Evolutionary conservation across 2,329 filamentous ascomycete species (phyloP).

Genomic region (Fusarium pseudograminearum): DNA sequence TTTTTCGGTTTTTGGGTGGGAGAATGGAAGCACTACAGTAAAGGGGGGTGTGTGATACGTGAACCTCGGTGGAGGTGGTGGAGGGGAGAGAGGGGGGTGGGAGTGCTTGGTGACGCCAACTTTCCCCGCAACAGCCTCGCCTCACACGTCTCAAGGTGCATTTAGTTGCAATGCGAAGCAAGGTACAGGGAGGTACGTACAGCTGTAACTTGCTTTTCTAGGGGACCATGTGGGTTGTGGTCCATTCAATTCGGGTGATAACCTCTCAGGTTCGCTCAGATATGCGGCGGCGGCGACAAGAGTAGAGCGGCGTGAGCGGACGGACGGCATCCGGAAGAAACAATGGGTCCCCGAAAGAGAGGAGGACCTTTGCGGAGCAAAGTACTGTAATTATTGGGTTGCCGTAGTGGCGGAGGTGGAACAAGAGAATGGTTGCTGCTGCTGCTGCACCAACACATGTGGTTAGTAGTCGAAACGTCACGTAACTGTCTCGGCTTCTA

Average conservation of each 20-base stretch:
- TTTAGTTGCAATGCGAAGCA: background rate
- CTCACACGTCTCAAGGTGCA: slow-evolving; percentile 26
- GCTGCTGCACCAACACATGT: background rate
- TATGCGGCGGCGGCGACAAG: slow-evolving; percentile 14
- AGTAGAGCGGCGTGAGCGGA: slow-evolving; percentile 6
- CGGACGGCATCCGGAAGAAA: slow-evolving; percentile 15
- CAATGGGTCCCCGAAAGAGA: slow-evolving; percentile 22
- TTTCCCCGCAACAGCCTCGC: slow-evolving; percentile 48
- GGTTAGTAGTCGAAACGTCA: slow-evolving; percentile 40
- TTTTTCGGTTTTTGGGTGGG: slow-evolving; percentile 27
- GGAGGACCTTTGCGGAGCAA: slow-evolving; percentile 33
- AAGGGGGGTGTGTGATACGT: slow-evolving; percentile 10
- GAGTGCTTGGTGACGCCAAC: slow-evolving; percentile 40
- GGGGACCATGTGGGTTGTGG: slow-evolving; percentile 3
- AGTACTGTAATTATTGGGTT: slow-evolving; percentile 1
- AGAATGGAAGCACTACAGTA: slow-evolving; percentile 29
- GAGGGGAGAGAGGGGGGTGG: slow-evolving; percentile 15
- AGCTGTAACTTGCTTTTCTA: background rate
- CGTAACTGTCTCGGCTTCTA: slow-evolving; percentile 28
- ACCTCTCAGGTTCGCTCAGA: slow-evolving; percentile 9
- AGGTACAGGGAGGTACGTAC: slow-evolving; percentile 20
- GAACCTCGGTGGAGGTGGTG: slow-evolving; percentile 33
- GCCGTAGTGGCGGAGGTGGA: slow-evolving; percentile 32
- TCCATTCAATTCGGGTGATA: slow-evolving; percentile 18
- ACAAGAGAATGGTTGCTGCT: slow-evolving; percentile 1